Conservation (phyloP, 305 asterid species). For the Fraxinus latifolia region DNA sequence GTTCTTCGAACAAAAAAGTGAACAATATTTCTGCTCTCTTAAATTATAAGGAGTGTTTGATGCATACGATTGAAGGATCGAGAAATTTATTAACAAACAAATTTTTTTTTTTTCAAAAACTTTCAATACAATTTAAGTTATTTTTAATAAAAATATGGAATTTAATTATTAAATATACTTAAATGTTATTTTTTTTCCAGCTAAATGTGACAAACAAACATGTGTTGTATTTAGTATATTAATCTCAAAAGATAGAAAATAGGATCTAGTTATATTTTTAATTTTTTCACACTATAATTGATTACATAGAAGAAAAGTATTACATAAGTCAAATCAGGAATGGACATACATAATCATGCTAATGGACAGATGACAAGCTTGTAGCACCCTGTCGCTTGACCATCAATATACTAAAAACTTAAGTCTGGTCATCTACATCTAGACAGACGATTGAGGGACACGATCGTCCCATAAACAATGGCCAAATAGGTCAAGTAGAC, state of each 20-base stretch:
- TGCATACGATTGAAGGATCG: background rate
- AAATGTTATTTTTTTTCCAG: background rate
- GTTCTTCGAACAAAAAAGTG: background rate
- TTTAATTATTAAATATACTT: background rate
- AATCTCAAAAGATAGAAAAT: background rate
- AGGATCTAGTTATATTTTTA: background rate
- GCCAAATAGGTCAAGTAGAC: background rate
- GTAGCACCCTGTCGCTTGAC: background rate
- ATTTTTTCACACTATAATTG: background rate
- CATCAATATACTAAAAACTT: background rate
- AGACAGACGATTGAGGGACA: background rate
- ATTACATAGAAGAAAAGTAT: background rate
- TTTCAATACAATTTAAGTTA: background rate
- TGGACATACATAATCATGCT: background rate
- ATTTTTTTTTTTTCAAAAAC: background rate
- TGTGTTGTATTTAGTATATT: background rate
- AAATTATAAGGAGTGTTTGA: background rate
- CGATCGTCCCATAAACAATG: background rate
- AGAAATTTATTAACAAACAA: background rate
- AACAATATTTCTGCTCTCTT: background rate
- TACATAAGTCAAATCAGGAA: background rate
- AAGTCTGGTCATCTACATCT: background rate
- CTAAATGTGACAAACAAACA: background rate
- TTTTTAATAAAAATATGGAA: background rate
- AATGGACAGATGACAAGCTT: background rate